Percentiles rank a stretch among this genome's conserved stretches.
Conservation (phyloP, 2,329 filamentous ascomycete species). For the Pseudogymnoascus sp. region DNA sequence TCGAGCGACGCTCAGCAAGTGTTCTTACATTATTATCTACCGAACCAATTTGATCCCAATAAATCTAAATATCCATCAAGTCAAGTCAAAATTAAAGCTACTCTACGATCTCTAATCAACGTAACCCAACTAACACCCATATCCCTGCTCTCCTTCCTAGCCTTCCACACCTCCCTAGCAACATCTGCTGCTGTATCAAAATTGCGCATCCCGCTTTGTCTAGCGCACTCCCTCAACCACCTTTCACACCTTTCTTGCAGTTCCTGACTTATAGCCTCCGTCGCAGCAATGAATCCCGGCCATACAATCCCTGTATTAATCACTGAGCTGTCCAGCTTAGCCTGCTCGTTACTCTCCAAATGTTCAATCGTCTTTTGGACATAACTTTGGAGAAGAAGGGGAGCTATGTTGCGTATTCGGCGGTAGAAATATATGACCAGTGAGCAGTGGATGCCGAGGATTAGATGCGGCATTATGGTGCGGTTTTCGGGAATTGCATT, state of each 20-base stretch:
- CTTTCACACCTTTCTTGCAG: background rate
- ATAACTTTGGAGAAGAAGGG: background rate
- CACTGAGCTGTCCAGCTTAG: background rate
- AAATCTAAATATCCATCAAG: no score
- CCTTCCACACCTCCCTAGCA: background rate
- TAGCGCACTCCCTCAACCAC: background rate
- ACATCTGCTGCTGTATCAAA: background rate
- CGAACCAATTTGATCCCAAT: no score
- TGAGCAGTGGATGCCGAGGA: background rate
- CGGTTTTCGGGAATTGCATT: background rate
- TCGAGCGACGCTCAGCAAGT: no score
- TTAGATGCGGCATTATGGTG: background rate
- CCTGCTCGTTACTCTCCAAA: background rate
- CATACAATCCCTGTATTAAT: background rate
- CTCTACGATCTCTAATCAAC: no score
- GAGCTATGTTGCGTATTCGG: background rate
- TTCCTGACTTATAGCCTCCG: background rate
- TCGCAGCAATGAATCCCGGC: conserved; percentile 1
- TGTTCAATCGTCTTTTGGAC: background rate
- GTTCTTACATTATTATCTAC: no score
- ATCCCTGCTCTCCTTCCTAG: background rate
- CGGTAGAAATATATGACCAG: background rate
- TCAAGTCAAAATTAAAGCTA: no score
- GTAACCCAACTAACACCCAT: no score
- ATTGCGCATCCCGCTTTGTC: background rate